Base-by-base conservation (phyloP, 805 yeast genomes). In the Naumovozyma dairenensis region DNA sequence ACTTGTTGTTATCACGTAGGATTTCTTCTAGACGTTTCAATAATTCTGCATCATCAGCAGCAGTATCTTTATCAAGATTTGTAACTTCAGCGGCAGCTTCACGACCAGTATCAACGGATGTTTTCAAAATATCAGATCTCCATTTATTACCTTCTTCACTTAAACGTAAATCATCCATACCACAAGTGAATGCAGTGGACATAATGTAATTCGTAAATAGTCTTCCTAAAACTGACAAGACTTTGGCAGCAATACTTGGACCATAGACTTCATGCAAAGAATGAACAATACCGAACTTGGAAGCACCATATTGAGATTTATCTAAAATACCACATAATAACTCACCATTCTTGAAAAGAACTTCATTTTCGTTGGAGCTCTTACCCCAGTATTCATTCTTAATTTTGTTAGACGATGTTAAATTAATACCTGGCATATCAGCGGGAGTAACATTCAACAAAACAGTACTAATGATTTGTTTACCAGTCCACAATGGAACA, bases 221-320 rank as follows among this genome's bases (percentile, higher is more conserved):
- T 51, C 98, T 73, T 44, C 98, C 97, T 40, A 92, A 69, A n/a
- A 89, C 93, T 32, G 94, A 80, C 31, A 92, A 66, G 5, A 92
- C 72, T 53, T 82, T 80, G 39, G 96, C 96, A 15, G 97, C 96
- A 49, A 78, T 72, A 32, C 72, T 74, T 8, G 96, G 78, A 10
- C 98, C 98, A 59, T 89, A 92, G 14, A 92, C 81, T 64, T 92
- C 99, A 54, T 87, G 96, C 43, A 92, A 67, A 8, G 98, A 84
- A 59, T 92, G 99, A 26, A 92, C 94, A 40, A 92, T 68, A 71
- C 99, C 99, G 56, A 81, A 87, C 54, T 87, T 86, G 28, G 96
- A 77, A 19, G 99, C 94, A 67, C 99, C 99, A 59, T 92, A 93
- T 63, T 92, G 98, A 19, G 96, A 86, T 62, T 92, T 92, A 65